Conservation (phyloP, 1,139 yeast genomes). For the Casaregolazyma suthepensis region DNA sequence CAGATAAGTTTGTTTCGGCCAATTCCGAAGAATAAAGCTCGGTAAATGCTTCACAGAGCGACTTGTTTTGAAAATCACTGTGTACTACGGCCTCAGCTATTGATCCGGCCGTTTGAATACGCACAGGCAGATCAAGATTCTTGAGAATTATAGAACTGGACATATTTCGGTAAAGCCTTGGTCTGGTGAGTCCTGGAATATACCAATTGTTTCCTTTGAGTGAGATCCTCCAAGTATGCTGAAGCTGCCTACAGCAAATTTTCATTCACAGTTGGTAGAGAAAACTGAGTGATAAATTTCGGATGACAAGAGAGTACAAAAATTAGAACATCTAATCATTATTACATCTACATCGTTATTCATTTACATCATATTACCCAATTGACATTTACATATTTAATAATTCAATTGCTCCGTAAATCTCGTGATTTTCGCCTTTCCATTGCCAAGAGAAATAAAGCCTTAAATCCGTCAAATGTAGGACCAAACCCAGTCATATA, state of each 20-base stretch:
- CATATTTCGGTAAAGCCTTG: neutral
- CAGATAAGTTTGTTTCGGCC: neutral
- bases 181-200: neutral
- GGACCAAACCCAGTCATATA: neutral
- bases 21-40: constrained; percentile 5
- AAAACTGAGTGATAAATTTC: no score
- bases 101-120: constrained; percentile 6
- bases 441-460: neutral
- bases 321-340: no score
- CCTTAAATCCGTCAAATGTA: neutral
- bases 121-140: constrained; percentile 3
- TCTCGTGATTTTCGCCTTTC: neutral
- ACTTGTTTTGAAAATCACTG: constrained; percentile 5
- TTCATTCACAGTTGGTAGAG: neutral
- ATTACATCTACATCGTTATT: no score
- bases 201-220: neutral
- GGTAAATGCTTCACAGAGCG: constrained; percentile 5
- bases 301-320: no score
- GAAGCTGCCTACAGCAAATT: neutral
- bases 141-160: constrained; percentile 6
- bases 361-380: neutral
- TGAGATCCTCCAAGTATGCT: neutral
- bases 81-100: constrained; percentile 5
- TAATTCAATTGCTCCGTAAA: no score
- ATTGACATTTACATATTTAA: no score